These are phyloP conservation scores for Apiospora pterosperma DNA, from an alignment of 2,329 filamentous ascomycete genomes.

Conservation along the genomic window DNA sequence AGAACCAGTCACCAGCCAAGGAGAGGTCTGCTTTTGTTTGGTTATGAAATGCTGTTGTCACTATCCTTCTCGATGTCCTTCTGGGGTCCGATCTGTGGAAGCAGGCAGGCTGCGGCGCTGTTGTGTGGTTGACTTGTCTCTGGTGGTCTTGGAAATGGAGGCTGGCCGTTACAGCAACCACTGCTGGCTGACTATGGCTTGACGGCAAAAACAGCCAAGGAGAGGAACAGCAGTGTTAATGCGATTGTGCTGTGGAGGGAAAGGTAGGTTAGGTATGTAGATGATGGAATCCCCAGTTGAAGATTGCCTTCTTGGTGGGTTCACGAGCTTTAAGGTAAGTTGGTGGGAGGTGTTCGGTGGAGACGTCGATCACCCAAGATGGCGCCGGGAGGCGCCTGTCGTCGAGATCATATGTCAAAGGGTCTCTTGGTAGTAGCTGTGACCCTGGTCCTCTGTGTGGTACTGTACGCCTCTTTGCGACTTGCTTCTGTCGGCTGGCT, in stretches of 20 bases:
- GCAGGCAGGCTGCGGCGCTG: not conserved
- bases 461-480: not conserved
- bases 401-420: conserved; percentile 25
- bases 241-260: not conserved
- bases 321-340: conserved; percentile 21
- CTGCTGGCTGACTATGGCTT: conserved; percentile 5
- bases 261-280: conserved; percentile 3
- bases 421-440: conserved; percentile 19
- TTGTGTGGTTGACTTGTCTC: not conserved
- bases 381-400: conserved; percentile 30
- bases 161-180: conserved; percentile 9
- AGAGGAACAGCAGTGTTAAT: not conserved
- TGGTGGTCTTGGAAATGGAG: not conserved
- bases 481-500: conserved; percentile 11
- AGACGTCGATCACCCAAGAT: conserved; percentile 28
- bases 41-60: not conserved
- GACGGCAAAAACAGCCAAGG: not conserved
- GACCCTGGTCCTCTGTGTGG: conserved; percentile 6
- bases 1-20: not conserved
- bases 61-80: not conserved
- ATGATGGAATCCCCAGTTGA: conserved; percentile 2
- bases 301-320: conserved; percentile 18
- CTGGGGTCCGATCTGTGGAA: not conserved
- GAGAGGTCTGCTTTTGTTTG: not conserved
- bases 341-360: conserved; percentile 20